phyloP scores from a whole-genome alignment of 2,329 filamentous ascomycete species.

The Amphichorda felina region DNA sequence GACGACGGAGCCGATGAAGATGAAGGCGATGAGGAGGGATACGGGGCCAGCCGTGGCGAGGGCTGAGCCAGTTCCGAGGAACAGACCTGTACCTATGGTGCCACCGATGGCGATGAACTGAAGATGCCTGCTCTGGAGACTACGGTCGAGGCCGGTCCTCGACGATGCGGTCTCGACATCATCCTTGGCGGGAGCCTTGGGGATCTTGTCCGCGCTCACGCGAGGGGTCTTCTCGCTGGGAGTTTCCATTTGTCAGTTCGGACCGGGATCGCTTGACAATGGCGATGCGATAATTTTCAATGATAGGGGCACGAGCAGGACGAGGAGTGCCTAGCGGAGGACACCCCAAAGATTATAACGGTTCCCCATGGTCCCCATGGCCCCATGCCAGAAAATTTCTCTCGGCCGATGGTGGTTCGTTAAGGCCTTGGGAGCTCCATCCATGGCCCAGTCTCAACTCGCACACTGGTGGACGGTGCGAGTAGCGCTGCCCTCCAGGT shows the following conservation, averaged over 20 bases:
- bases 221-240: constrained; percentile 4
- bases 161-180: constrained; percentile 23
- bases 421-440: neutral
- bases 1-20: constrained; percentile 59
- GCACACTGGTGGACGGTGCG: too few species aligned
- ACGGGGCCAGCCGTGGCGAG: constrained; percentile 53
- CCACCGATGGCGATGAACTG: constrained; percentile 42
- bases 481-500: too few species aligned
- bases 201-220: constrained; percentile 3
- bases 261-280: neutral
- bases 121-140: constrained; percentile 22
- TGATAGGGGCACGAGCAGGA: neutral
- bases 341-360: neutral
- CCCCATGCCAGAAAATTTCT: constrained; percentile 2
- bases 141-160: constrained; percentile 19
- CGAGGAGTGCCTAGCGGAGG: too few species aligned
- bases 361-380: neutral
- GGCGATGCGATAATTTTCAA: neutral
- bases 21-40: constrained; percentile 54
- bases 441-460: neutral
- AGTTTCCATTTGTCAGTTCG: neutral
- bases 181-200: constrained; percentile 8
- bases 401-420: neutral
- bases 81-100: constrained; percentile 65
- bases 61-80: constrained; percentile 54